phyloP scores from a whole-genome alignment of 495 filamentous ascomycete genomes.

The Penicillium macrosclerotiorum region DNA sequence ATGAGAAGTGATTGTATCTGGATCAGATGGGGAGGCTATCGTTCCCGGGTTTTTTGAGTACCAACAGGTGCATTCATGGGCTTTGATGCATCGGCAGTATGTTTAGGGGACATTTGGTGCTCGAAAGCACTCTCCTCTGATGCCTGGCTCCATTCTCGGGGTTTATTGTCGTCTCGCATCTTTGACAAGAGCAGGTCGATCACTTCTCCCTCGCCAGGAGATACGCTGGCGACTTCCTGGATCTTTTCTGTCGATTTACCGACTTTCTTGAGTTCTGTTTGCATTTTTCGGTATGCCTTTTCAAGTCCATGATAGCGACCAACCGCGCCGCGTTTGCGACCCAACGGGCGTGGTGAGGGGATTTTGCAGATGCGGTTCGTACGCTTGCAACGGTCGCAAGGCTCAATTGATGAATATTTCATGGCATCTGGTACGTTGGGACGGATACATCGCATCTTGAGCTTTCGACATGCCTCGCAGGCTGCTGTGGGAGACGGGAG shows the following conservation, averaged over 20 bases:
- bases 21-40: not conserved
- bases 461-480: constrained; percentile 16
- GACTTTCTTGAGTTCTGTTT: constrained; percentile 20
- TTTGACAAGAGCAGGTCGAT: not conserved
- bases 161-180: not conserved
- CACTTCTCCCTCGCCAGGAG: not conserved
- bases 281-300: constrained; percentile 25
- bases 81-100: not conserved
- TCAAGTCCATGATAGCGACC: constrained; percentile 27
- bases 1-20: not conserved
- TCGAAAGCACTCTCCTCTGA: not conserved
- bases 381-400: constrained; percentile 23
- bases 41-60: not conserved
- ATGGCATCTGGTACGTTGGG: not conserved
- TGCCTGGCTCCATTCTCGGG: not conserved
- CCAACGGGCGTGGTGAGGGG: constrained; percentile 19
- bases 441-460: constrained; percentile 29
- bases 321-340: constrained; percentile 19
- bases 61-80: not conserved
- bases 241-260: not conserved
- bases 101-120: not conserved
- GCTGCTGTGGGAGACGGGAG: not conserved
- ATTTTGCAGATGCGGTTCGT: constrained; percentile 21
- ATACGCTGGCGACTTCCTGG: not conserved
- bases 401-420: not conserved